Percentiles rank a stretch among this genome's conserved stretches.
phyloP scores from a whole-genome alignment of 345 rosid genomes.

The Citrus australasica region DNA sequence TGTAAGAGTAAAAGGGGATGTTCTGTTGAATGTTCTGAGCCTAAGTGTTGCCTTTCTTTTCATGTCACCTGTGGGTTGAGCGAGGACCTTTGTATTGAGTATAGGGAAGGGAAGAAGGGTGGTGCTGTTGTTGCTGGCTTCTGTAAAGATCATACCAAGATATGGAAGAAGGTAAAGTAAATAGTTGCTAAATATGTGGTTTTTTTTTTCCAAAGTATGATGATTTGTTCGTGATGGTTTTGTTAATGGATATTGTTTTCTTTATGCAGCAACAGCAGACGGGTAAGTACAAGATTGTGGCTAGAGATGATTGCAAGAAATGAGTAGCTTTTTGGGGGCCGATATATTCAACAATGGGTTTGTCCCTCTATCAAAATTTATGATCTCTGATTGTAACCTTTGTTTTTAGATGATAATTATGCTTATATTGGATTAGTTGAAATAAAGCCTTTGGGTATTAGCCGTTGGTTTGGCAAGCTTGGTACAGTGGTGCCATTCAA shows the following conservation, averaged over 20 bases:
- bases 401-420: not conserved
- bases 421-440: not conserved
- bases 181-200: not conserved
- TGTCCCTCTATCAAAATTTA: not conserved
- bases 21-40: conserved; percentile 81
- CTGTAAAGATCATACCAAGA: conserved; percentile 65
- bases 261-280: conserved; percentile 77
- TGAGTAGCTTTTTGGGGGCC: conserved; percentile 10
- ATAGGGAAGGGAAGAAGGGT: conserved; percentile 57
- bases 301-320: conserved; percentile 47
- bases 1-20: conserved; percentile 65
- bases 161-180: conserved; percentile 93
- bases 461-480: not conserved
- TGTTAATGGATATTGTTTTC: conserved; percentile 5
- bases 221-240: not conserved
- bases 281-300: conserved; percentile 96
- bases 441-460: not conserved
- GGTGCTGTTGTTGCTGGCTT: conserved; percentile 84
- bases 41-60: conserved; percentile 60
- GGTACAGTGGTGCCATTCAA: not conserved
- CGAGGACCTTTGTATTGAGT: conserved; percentile 75
- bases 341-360: not conserved
- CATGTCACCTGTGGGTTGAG: conserved; percentile 86
- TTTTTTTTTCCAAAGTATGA: not conserved
- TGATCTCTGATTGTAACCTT: not conserved